A percentile compares a stretch with the other conserved stretches of the same genome.
Conservation (phyloP, 495 filamentous ascomycete genomes). For the Aspergillus heteromorphus region DNA sequence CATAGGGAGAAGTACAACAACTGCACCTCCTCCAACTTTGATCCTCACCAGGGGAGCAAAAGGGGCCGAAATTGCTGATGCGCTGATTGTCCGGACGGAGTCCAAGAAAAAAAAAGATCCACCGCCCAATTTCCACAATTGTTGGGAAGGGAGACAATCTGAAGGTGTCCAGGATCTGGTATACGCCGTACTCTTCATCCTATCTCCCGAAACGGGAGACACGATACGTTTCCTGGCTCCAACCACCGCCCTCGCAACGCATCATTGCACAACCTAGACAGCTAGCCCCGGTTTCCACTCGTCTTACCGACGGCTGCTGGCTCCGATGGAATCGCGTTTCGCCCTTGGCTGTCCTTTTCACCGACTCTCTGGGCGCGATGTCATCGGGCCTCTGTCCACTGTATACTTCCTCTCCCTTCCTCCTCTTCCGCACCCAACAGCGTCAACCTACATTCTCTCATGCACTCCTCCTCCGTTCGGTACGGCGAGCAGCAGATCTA, state of each 20-base stretch:
- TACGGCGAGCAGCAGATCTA: too few relatives aligned
- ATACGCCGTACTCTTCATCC: slow-evolving; percentile 26
- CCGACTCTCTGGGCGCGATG: background rate
- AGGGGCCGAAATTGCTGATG: background rate
- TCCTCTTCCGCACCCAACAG: too few relatives aligned
- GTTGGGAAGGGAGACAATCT: slow-evolving; percentile 5
- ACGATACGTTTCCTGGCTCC: slow-evolving; percentile 5
- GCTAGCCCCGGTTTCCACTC: background rate
- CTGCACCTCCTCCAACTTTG: too few relatives aligned
- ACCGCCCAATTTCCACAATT: slow-evolving; percentile 19
- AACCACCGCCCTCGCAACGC: background rate
- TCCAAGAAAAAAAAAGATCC: slow-evolving; percentile 9
- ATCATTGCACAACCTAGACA: background rate
- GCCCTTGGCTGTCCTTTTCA: background rate
- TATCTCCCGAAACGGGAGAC: slow-evolving; percentile 11
- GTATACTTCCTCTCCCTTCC: background rate
- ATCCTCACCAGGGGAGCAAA: background rate
- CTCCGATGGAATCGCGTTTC: background rate
- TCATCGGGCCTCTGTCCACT: background rate
- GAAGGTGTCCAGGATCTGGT: slow-evolving; percentile 21
- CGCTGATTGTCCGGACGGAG: background rate
- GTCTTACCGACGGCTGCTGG: slow-evolving; percentile 7
- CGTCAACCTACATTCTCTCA: too few relatives aligned
- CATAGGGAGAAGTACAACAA: too few relatives aligned
- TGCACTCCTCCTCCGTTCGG: too few relatives aligned